Percentiles rank a stretch among this genome's conserved stretches.
These are phyloP conservation scores for Leishmania guyanensis DNA, from an alignment of 208 protist genomes.

Conservation along the genomic window DNA sequence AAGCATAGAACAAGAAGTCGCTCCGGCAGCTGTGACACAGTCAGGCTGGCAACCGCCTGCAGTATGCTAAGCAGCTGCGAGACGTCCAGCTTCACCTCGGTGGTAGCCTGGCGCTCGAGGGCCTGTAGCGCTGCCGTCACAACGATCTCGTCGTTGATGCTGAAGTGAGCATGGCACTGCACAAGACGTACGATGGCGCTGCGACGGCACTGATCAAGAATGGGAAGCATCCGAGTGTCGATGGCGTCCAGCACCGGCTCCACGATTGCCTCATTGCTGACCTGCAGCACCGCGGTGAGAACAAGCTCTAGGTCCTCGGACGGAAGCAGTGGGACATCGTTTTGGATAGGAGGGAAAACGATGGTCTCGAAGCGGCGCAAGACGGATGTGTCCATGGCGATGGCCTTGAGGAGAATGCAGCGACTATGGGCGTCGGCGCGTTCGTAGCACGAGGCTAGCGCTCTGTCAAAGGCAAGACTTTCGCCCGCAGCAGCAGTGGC, in stretches of 20 bases:
- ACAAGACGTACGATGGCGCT: constrained; percentile 82
- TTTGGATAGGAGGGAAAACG: constrained; percentile 44
- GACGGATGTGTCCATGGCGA: constrained; percentile 43
- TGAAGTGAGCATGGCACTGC: constrained; percentile 74
- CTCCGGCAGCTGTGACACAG: constrained; percentile 34
- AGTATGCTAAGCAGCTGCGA: constrained; percentile 70
- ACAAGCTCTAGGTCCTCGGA: constrained; percentile 81
- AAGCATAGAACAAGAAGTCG: constrained; percentile 62
- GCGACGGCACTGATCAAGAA: constrained; percentile 62
- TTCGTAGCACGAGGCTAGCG: constrained; percentile 33
- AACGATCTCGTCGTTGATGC: constrained; percentile 59
- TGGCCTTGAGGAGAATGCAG: constrained; percentile 75
- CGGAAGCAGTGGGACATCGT: constrained; percentile 62
- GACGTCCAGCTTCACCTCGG: constrained; percentile 54
- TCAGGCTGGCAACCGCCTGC: constrained; percentile 49
- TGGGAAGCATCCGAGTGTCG: constrained; percentile 61
- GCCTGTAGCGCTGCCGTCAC: constrained; percentile 32
- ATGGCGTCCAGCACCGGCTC: constrained; percentile 80
- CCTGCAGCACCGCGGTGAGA: constrained; percentile 51
- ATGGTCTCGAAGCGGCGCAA: constrained; percentile 53
- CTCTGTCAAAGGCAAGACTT: neutral
- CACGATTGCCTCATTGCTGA: constrained; percentile 36
- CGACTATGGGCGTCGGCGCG: constrained; percentile 81
- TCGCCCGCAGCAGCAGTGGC: neutral
- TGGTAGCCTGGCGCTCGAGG: constrained; percentile 64